phyloP scores from a whole-genome alignment of 2,329 filamentous ascomycete genomes.

The Blastomyces emzantsi region DNA sequence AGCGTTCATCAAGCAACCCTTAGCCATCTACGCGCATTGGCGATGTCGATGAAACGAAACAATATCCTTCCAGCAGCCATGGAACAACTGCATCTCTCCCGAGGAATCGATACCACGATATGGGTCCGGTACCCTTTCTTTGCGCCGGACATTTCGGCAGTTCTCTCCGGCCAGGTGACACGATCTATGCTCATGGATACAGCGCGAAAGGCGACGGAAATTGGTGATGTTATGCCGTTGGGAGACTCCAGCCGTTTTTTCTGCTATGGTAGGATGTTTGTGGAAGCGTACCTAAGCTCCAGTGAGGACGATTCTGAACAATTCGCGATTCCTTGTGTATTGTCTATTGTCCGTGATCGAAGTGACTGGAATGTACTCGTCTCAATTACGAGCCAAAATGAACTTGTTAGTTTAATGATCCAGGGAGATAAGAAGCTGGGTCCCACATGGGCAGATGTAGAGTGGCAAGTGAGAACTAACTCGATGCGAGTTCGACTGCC shows the following conservation, averaged over 20 bases:
- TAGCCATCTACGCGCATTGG: conserved; percentile 61
- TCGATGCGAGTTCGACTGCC: conserved; percentile 62
- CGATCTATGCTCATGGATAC: conserved; percentile 40
- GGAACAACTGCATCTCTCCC: conserved; percentile 59
- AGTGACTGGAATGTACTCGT: conserved; percentile 62
- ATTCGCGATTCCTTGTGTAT: conserved; percentile 61
- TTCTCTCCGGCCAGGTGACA: conserved; percentile 53
- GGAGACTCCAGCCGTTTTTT: conserved; percentile 67
- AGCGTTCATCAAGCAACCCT: conserved; percentile 48
- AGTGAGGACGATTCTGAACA: conserved; percentile 59
- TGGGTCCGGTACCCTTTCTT: conserved; percentile 72
- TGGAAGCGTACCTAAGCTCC: conserved; percentile 65
- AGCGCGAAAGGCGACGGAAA: conserved; percentile 33
- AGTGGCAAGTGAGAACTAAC: conserved; percentile 62
- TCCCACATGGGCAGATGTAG: conserved; percentile 70
- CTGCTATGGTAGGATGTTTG: conserved; percentile 69
- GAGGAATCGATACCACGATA: conserved; percentile 69
- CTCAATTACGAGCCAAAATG: conserved; percentile 69
- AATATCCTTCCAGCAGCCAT: conserved; percentile 60
- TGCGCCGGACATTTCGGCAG: conserved; percentile 59
- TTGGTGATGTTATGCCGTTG: conserved; percentile 63
- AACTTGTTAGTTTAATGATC: conserved; percentile 64
- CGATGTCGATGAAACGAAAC: conserved; percentile 77
- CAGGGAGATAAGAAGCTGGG: conserved; percentile 59
- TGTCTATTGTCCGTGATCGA: conserved; percentile 64